Conservation (phyloP, 2,329 filamentous ascomycete genomes). For the Alternaria tenuissima region DNA sequence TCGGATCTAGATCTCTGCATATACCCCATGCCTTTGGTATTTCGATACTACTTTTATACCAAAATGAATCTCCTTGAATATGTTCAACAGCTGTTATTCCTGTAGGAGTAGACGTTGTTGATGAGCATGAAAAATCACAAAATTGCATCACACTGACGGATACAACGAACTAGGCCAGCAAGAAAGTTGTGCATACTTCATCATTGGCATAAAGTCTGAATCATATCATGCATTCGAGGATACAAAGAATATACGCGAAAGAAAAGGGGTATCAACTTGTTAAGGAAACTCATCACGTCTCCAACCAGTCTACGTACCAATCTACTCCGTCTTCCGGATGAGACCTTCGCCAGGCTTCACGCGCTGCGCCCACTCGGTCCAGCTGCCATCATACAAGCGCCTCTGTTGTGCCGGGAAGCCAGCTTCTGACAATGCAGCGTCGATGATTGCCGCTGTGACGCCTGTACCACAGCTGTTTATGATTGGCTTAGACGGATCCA, state of each 20-base stretch:
- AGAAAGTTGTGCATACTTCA: not conserved
- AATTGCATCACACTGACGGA: not conserved
- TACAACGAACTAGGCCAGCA: not conserved
- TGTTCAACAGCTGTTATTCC: not conserved
- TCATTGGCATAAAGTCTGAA: not conserved
- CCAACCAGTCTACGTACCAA: not conserved
- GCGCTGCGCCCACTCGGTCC: constrained; percentile 86
- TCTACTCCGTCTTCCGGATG: constrained; percentile 61
- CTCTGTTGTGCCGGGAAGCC: constrained; percentile 74
- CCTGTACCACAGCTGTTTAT: constrained; percentile 92
- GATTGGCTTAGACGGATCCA: constrained; percentile 81
- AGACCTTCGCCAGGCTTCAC: constrained; percentile 69
- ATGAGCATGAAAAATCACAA: not conserved
- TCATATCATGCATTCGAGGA: not conserved
- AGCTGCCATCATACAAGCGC: constrained; percentile 92
- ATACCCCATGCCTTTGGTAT: not conserved
- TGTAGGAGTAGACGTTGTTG: not conserved
- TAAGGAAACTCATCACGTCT: not conserved
- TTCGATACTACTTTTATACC: not conserved
- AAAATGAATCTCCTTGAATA: not conserved
- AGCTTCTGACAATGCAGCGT: constrained; percentile 83
- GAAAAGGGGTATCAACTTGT: constrained; percentile 19
- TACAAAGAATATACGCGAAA: not conserved
- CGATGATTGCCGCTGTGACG: constrained; percentile 90
- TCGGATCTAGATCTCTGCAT: not conserved